Evolutionary conservation across 306 rosid genomes (phyloP), one percentile per base, ranked within the genome.

Genomic region (Fragaria ananassa): DNA sequence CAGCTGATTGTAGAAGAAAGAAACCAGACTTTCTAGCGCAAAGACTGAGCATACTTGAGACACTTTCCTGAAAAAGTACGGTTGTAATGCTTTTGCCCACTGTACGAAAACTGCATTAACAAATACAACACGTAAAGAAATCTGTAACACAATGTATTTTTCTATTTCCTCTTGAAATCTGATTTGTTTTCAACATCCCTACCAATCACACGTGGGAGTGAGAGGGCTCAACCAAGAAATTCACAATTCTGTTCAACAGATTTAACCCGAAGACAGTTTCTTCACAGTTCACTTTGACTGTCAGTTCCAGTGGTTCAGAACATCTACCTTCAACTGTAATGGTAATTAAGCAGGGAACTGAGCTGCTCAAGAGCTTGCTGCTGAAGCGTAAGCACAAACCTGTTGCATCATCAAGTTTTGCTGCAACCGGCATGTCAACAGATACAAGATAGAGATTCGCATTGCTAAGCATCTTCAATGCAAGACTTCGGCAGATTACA

Each of bases 261-360:
- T 96, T 96, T 81, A 92, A 85, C 70, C 97, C 97, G 64, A 96
- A 96, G 27, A 96, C 99, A 29, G 98, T 96, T 80, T 96, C 98
- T 81, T 91, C 98, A 67, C 98, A 92, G 84, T 96, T 96, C 81
- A 92, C 91, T 78, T 91, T 96, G 65, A 91, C 81, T 25, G 89
- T 84, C 75, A 88, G 72, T 69, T 63, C 71, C 81, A 96, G 87
- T 45, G 97, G 91, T n/a, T 91, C 97, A 4, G 80, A 82, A 82
- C 98, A 96, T 86, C 89, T 96, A 78, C 99, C 99, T 81, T 91
- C 85, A 34, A 91, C 87, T 5, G 88, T 92, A 57, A 87, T 66
- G 53, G 96, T 87, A 74, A 96, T 84, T 76, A 91, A 88, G 88
- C 98, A 92, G 3, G 93, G 96, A 44, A 69, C 76, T 39, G 96